Conservation (phyloP, 176 grass and related monocot genomes). For the Themeda triandra region DNA sequence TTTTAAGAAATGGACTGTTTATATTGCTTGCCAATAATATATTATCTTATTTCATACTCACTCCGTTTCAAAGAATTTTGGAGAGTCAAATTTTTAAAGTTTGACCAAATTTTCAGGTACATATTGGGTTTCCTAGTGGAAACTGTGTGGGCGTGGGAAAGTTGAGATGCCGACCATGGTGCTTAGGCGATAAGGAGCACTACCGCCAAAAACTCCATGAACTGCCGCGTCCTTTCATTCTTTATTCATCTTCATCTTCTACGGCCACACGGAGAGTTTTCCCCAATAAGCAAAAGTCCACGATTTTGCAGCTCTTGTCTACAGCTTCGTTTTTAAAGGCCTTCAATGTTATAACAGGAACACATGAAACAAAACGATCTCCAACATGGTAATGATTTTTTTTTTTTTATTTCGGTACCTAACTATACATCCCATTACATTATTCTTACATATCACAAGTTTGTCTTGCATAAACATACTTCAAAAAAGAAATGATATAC, state of each 20-base stretch:
- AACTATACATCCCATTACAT: too few species aligned
- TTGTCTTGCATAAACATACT: too few species aligned
- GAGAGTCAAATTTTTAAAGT: too few species aligned
- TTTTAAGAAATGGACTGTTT: too few species aligned
- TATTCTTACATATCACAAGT: too few species aligned
- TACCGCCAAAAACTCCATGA: not conserved
- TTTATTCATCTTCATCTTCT: not conserved
- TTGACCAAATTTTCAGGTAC: too few species aligned
- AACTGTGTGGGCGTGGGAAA: not conserved
- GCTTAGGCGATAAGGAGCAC: conserved; percentile 38
- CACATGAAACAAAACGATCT: too few species aligned
- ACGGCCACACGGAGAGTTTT: not conserved
- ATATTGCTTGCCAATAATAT: too few species aligned
- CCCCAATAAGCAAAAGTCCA: not conserved
- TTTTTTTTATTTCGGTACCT: not conserved
- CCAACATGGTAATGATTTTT: not conserved
- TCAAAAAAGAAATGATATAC: too few species aligned
- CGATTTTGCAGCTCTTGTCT: not conserved
- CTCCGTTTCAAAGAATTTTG: too few species aligned
- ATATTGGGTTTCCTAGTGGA: not conserved
- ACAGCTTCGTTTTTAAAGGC: not conserved
- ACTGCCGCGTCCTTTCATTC: not conserved
- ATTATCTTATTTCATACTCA: too few species aligned
- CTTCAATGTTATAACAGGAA: too few species aligned
- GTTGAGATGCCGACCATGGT: conserved; percentile 10